Base-by-base conservation (phyloP, 345 rosid genomes). In the Noccaea caerulescens region DNA sequence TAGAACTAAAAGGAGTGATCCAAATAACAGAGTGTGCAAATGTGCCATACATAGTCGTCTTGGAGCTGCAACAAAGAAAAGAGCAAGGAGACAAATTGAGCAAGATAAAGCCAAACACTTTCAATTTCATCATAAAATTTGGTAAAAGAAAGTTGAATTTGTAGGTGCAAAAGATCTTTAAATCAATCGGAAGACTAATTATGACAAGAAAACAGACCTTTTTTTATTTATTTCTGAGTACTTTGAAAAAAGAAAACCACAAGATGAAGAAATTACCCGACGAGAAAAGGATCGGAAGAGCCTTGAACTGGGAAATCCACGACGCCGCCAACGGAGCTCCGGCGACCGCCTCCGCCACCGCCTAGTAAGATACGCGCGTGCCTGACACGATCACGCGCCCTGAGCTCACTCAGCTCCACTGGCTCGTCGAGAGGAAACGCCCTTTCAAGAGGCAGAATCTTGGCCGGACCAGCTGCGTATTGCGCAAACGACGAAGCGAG, bases 211-310 rank as follows among this genome's bases (percentile, higher is more conserved):
- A n/a, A 32, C 32, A 51, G 20, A 52, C 7, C 39, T 25, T 38
- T 33, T 20, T 9, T 16, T 9, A 52, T n/a, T n/a, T n/a, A n/a
- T n/a, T n/a, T n/a, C n/a, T n/a, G n/a, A n/a, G 2, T 10, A 37
- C 14, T 18, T 10, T 16, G 30, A 46, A 56, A 57, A 32, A 6
- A 69, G 69, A 58, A 34, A 57, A 32, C 30, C 6, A n/a, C 7
- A 16, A 58, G 13, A 42, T 3, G 51, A 44, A 4, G 55, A 56
- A 77, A 70, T 11, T 83, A 94, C 97, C 99, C 99, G 32, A 85
- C 78, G 59, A 88, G 86, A 66, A 67, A 87, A 44, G 94, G 95
- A 88, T 94, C 97, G 68, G 97, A 79, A 72, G 94, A 81, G 68
- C 97, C 99, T 75, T 83, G 74, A 55, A 93, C 97, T 0, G 96